Conservation (phyloP, 306 rosid genomes). For the Quercus gilva region DNA sequence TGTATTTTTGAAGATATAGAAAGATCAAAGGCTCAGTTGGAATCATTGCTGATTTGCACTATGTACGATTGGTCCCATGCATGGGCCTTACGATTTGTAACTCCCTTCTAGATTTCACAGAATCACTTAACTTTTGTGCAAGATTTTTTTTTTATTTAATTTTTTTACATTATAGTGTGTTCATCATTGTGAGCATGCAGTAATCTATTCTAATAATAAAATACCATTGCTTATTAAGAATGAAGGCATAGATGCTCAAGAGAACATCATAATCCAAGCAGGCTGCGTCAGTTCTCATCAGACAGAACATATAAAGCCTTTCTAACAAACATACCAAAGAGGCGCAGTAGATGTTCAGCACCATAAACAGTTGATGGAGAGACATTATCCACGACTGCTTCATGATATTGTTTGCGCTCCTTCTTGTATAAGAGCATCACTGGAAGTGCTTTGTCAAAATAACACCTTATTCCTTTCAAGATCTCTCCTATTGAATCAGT, state of each 20-base stretch:
- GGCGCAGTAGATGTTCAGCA: constrained; percentile 93
- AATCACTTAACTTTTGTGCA: too few relatives aligned
- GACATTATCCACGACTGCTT: constrained; percentile 48
- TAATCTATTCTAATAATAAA: too few relatives aligned
- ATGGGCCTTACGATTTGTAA: too few relatives aligned
- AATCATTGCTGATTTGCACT: too few relatives aligned
- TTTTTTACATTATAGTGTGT: too few relatives aligned
- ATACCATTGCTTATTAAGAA: too few relatives aligned
- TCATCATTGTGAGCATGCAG: too few relatives aligned
- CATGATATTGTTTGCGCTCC: constrained; percentile 83
- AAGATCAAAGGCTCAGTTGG: too few relatives aligned
- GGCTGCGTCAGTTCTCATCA: not conserved
- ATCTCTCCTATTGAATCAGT: constrained; percentile 77
- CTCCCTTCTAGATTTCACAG: too few relatives aligned
- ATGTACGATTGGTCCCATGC: too few relatives aligned
- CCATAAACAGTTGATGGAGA: constrained; percentile 89
- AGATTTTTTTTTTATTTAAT: too few relatives aligned
- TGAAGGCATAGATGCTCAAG: not conserved
- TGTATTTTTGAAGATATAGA: too few relatives aligned
- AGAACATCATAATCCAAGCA: not conserved
- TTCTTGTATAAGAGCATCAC: constrained; percentile 83
- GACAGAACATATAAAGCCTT: not conserved
- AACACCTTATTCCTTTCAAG: constrained; percentile 83
- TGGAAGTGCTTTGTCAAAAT: constrained; percentile 93
- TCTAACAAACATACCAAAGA: constrained; percentile 68